Percentiles rank a stretch among this genome's conserved stretches.
phyloP scores from a whole-genome alignment of 306 rosid species.

The Rosa lucieae region DNA sequence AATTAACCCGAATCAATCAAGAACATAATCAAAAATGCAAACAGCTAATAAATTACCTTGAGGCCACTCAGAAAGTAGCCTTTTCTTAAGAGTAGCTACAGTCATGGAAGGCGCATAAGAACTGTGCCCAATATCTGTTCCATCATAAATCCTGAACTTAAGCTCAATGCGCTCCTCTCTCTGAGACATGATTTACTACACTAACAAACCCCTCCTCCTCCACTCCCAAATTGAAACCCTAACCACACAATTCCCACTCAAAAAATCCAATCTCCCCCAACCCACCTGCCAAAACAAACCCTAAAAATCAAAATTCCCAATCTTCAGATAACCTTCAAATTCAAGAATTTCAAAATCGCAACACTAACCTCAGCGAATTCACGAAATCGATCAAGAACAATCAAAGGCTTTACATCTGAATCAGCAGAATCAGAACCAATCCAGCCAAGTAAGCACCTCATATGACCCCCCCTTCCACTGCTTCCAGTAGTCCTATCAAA shows the following conservation, averaged over 20 bases:
- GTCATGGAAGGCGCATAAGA: slow-evolving; percentile 51
- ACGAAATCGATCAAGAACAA: slow-evolving; percentile 32
- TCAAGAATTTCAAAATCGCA: background rate
- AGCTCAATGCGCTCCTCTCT: slow-evolving; percentile 51
- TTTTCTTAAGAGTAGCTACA: slow-evolving; percentile 60
- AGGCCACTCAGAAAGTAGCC: slow-evolving; percentile 72
- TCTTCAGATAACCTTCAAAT: slow-evolving; percentile 2
- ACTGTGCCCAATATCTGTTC: slow-evolving; percentile 66
- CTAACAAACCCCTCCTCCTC: slow-evolving; percentile 17
- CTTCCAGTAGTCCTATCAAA: slow-evolving; percentile 26
- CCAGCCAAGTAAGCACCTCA: slow-evolving; percentile 52
- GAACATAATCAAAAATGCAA: slow-evolving; percentile 8
- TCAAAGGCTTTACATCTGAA: slow-evolving; percentile 49
- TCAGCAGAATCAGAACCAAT: slow-evolving; percentile 40
- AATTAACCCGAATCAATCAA: background rate
- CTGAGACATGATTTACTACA: slow-evolving; percentile 46
- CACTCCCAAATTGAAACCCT: slow-evolving; percentile 33
- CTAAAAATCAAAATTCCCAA: slow-evolving; percentile 4
- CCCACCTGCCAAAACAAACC: slow-evolving; percentile 38
- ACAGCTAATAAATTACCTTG: slow-evolving; percentile 39
- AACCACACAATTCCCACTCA: slow-evolving; percentile 30
- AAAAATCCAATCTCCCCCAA: slow-evolving; percentile 32
- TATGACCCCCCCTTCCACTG: slow-evolving; percentile 41
- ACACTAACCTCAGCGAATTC: slow-evolving; percentile 36
- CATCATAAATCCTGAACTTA: slow-evolving; percentile 73